Base-by-base conservation (phyloP, 768 basidiomycete genomes). In the Phaffia australis region DNA sequence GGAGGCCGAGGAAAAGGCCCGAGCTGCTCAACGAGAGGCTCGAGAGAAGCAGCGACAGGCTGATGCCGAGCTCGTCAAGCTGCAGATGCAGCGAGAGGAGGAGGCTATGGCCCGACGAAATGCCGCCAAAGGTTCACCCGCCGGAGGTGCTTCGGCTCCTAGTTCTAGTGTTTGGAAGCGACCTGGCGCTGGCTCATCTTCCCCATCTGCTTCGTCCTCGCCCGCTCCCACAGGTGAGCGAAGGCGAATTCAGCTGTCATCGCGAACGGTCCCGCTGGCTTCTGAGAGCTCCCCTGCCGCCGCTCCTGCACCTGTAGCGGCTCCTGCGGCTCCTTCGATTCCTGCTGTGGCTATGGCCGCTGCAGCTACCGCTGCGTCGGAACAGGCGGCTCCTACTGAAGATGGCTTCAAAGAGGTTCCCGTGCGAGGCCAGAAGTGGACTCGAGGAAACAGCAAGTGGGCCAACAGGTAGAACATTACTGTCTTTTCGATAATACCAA, bases 231-330 rank as follows among this genome's bases (percentile, higher is more conserved):
- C 63, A 52, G 35, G 3, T 80, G 85, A 58, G 78, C 80, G 71
- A 80, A 79, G 35, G 82, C 80, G 15, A 83, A 76, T 72, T 70
- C 75, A 21, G 79, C 77, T 35, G 79, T 72, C 59, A 72, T 74
- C 3, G 75, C 73, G 14, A 73, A 70, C 18, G 69, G 70, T 23
- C 66, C 75, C 42, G 30, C 14, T 51, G 67, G 61, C 23, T 56
- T 70, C 16, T 47, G 71, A 23, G 66, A 49, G 35, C 27, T 21
- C 64, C 1, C 11, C 48, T 11, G 19, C 32, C n/a, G 70, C 30
- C n/a, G 64, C 42, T 55, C 66, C 35, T 32, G 42, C 30, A 29
- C 70, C 56, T n/a, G 65, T 60, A 5, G 35, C 69, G 19, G 52
- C 63, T 32, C 56, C 64, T 51, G n/a, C 21, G 5, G 54, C 70